Base-by-base conservation (phyloP, 176 grass and related monocot species). In the Avena eriantha region DNA sequence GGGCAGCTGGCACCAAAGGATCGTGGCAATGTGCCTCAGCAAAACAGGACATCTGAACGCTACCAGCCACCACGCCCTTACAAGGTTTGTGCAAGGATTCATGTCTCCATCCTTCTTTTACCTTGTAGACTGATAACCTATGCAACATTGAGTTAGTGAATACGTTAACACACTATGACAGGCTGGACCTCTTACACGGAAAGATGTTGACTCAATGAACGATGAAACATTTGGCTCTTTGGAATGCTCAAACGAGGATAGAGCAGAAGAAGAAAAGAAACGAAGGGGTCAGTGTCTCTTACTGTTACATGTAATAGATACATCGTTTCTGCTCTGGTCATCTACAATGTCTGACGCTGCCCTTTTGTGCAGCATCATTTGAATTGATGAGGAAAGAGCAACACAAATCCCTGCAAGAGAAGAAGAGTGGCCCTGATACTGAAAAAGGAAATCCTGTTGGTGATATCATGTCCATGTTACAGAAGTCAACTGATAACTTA, bases 331-430 rank as follows among this genome's bases (percentile, higher is more conserved):
- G 39, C 58, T 49, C 10, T 46, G 65, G 16, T 78, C 17, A 76
- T 79, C 39, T 83, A 39, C 17, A n/a, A 21, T 69, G 18, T 73
- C 89, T 88, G 80, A 85, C 48, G 7, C 64, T 67, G 21, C 43
- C 66, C 78, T 80, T 76, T 8, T 86, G 45, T 90, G 82, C 92
- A 99, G 97, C 84, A 59, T 99, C 97, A 34, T 99, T 99, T 90
- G 97, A 99, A 79, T 78, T 94, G 66, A 99, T 99, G 93, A 99
- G 97, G 84, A 94, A 99, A 87, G 94, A 99, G 83, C 97, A 97
- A 79, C 94, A 99, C 33, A 94, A 92, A 93, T 33, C 86, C 67
- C 75, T 99, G 59, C 94, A 93, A 82, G 97, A 94, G 85, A 96
- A 97, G 74, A 93, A 91, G 72, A 96, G 21, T 53, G 65, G 80